Percentiles rank a stretch among this genome's conserved stretches.
phyloP scores from a whole-genome alignment of 2,329 filamentous ascomycete species.

The Colletotrichum sp. region DNA sequence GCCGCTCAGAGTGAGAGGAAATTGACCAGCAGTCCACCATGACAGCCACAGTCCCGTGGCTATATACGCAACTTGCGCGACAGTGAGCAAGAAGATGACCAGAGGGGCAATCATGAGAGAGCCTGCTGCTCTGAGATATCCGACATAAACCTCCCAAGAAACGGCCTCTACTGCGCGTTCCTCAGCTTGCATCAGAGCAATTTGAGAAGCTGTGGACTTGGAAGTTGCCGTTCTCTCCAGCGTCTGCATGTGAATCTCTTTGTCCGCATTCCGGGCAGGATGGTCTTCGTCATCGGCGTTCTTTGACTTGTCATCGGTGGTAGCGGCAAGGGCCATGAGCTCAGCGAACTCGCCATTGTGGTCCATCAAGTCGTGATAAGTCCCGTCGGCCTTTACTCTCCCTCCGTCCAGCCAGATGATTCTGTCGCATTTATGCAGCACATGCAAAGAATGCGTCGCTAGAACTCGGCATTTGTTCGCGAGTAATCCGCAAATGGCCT shows the following conservation, averaged over 20 bases:
- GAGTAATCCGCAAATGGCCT: conserved; percentile 87
- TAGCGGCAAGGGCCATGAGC: conserved; percentile 72
- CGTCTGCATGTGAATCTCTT: conserved; percentile 50
- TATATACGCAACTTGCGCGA: conserved; percentile 77
- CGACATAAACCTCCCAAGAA: conserved; percentile 77
- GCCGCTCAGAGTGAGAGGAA: conserved; percentile 35
- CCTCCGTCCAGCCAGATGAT: conserved; percentile 93
- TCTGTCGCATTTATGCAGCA: conserved; percentile 86
- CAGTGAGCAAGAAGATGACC: conserved; percentile 63
- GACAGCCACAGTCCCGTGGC: conserved; percentile 75
- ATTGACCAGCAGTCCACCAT: conserved; percentile 83
- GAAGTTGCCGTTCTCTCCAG: conserved; percentile 59
- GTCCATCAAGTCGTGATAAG: conserved; percentile 85
- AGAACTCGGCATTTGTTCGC: conserved; percentile 88
- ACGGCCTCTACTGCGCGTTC: conserved; percentile 78
- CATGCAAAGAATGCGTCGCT: conserved; percentile 92
- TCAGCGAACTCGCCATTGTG: conserved; percentile 76
- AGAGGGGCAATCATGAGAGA: conserved; percentile 72
- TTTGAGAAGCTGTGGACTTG: neutral
- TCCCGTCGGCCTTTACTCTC: conserved; percentile 81
- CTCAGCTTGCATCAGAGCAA: conserved; percentile 70
- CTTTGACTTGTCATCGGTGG: neutral
- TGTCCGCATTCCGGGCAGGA: conserved; percentile 31
- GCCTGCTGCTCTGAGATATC: conserved; percentile 79
- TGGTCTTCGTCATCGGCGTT: conserved; percentile 10